Conservation (phyloP, 108 stramenopile genomes). For the Pseudonitzschia multistriata region DNA sequence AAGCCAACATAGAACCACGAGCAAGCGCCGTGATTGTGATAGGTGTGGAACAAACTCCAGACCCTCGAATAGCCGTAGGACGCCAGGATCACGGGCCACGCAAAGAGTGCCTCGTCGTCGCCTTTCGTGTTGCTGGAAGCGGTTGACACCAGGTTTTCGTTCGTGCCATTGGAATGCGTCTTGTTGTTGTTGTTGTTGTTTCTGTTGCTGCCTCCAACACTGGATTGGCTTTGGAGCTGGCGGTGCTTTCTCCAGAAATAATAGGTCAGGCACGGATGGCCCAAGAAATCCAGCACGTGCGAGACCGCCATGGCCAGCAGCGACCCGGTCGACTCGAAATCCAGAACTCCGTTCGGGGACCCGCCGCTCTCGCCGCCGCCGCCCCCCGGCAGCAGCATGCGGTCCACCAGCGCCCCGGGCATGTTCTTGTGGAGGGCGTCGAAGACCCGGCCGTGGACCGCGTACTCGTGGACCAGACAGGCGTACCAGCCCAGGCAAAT, state of each 20-base stretch:
- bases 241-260: conserved; percentile 41
- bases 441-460: conserved; percentile 40
- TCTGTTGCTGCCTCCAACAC: too few relatives aligned
- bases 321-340: conserved; percentile 20
- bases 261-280: conserved; percentile 50
- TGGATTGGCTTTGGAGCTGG: conserved; percentile 1
- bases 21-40: conserved; percentile 37
- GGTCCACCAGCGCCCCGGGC: conserved; percentile 29
- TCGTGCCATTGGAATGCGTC: background rate
- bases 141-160: conserved; percentile 1
- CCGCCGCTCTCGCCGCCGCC: background rate
- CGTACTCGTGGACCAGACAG: conserved; percentile 32
- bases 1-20: conserved; percentile 46
- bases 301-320: conserved; percentile 29
- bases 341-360: background rate
- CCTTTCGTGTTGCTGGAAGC: background rate
- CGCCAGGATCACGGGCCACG: conserved; percentile 46
- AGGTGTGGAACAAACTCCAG: conserved; percentile 49
- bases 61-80: conserved; percentile 39
- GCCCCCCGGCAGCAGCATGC: conserved; percentile 24
- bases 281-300: conserved; percentile 47
- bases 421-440: conserved; percentile 52
- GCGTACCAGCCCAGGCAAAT: conserved; percentile 61
- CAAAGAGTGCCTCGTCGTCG: conserved; percentile 3
- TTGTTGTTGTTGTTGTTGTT: too few relatives aligned